These are phyloP conservation scores for Verticillium albo-atrum DNA, from an alignment of 2,329 filamentous ascomycete species.

Conservation along the genomic window DNA sequence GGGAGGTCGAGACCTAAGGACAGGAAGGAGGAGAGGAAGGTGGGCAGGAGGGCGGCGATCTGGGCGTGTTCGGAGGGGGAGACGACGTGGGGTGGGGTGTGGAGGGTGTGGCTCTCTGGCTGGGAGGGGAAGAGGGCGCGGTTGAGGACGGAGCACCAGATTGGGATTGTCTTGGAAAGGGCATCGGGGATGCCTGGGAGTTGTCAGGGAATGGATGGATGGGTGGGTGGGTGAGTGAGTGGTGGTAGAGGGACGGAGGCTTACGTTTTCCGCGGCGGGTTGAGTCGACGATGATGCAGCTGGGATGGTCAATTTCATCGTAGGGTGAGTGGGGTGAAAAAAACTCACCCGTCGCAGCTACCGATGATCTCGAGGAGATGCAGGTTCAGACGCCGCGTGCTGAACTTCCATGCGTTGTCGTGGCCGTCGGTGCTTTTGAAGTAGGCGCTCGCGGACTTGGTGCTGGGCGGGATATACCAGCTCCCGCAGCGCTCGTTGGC, in stretches of 20 bases:
- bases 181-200: slow-evolving; percentile 80
- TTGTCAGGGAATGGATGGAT: slow-evolving; percentile 3
- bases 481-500: slow-evolving; percentile 94
- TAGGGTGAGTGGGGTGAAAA: no score
- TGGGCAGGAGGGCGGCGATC: slow-evolving; percentile 58
- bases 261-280: slow-evolving; percentile 83
- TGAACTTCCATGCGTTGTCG: slow-evolving; percentile 86
- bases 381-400: slow-evolving; percentile 76
- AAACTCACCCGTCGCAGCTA: slow-evolving; percentile 62
- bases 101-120: slow-evolving; percentile 44
- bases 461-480: slow-evolving; percentile 75
- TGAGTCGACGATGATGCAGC: slow-evolving; percentile 84
- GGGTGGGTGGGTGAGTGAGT: not conserved
- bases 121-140: slow-evolving; percentile 64
- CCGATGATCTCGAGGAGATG: slow-evolving; percentile 70
- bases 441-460: slow-evolving; percentile 73
- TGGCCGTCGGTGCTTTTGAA: slow-evolving; percentile 99
- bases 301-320: slow-evolving; percentile 24
- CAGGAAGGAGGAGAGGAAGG: slow-evolving; percentile 46
- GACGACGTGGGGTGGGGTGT: slow-evolving; percentile 68
- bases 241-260: no score
- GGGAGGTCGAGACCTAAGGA: slow-evolving; percentile 58
- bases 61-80: slow-evolving; percentile 74
- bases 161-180: slow-evolving; percentile 85
- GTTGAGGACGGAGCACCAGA: slow-evolving; percentile 91